phyloP scores from a whole-genome alignment of 805 yeast species.

The Yueomyces sp. region DNA sequence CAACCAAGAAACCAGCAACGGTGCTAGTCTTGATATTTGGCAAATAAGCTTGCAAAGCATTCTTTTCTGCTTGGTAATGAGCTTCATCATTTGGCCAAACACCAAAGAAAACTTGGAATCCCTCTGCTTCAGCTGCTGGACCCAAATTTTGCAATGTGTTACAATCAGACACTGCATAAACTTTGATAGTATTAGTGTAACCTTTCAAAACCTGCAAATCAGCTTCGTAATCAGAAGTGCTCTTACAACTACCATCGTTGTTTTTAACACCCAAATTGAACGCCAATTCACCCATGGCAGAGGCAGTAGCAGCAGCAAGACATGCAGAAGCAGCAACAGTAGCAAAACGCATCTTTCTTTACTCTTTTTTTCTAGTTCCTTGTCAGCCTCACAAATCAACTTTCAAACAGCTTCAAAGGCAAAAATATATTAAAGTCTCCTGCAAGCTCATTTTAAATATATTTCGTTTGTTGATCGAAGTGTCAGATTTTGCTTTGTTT shows the following conservation, averaged over 20 bases:
- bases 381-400: too few relatives aligned
- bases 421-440: too few relatives aligned
- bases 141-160: slow-evolving; percentile 74
- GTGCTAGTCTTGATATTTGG: slow-evolving; percentile 59
- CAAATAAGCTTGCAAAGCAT: slow-evolving; percentile 55
- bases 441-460: too few relatives aligned
- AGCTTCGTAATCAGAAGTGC: slow-evolving; percentile 49
- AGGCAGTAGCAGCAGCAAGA: slow-evolving; percentile 31
- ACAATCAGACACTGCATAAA: slow-evolving; percentile 90
- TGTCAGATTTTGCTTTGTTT: too few relatives aligned
- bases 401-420: not conserved
- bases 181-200: slow-evolving; percentile 58
- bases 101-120: slow-evolving; percentile 69
- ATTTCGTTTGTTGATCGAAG: too few relatives aligned
- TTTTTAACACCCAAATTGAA: slow-evolving; percentile 80
- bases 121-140: slow-evolving; percentile 72
- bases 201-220: slow-evolving; percentile 50
- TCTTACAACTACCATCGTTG: slow-evolving; percentile 63
- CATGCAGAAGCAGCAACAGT: slow-evolving; percentile 33
- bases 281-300: slow-evolving; percentile 61
- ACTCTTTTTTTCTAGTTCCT: not conserved
- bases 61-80: slow-evolving; percentile 62
- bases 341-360: slow-evolving; percentile 20
- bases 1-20: slow-evolving; percentile 71
- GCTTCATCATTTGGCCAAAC: slow-evolving; percentile 87